These are phyloP conservation scores for Ilex aquifolium DNA, from an alignment of 257 asterid species.

Conservation along the genomic window DNA sequence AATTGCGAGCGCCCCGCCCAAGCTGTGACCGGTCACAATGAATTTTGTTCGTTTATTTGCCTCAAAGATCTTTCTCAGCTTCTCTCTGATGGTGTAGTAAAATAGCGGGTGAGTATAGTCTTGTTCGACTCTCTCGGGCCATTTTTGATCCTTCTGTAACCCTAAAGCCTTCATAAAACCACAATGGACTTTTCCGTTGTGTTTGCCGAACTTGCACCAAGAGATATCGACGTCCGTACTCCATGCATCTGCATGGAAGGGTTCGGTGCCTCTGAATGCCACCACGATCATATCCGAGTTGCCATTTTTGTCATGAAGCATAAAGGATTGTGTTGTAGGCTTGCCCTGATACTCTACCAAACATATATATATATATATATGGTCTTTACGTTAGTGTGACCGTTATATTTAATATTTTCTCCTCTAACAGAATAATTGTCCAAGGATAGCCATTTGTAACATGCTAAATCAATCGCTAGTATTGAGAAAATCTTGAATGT, in stretches of 20 bases:
- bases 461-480: no score
- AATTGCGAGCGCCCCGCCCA: constrained; percentile 62
- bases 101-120: constrained; percentile 17
- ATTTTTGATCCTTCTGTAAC: constrained; percentile 30
- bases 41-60: constrained; percentile 18
- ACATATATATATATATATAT: no score
- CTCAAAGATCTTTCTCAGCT: constrained; percentile 14
- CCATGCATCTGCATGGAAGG: constrained; percentile 43
- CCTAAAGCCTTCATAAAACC: constrained; percentile 57
- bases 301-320: constrained; percentile 29
- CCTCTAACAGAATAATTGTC: no score
- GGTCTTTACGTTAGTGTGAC: no score
- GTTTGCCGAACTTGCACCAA: constrained; percentile 32
- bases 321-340: constrained; percentile 40
- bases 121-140: constrained; percentile 27
- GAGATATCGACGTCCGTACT: constrained; percentile 40
- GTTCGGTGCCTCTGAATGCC: constrained; percentile 39
- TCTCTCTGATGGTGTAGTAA: constrained; percentile 34
- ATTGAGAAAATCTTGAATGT: no score
- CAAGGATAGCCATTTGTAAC: no score
- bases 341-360: constrained; percentile 33
- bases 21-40: constrained; percentile 60
- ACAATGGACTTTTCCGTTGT: constrained; percentile 39
- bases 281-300: constrained; percentile 10
- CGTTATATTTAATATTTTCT: no score